Base-by-base conservation (phyloP, 2,329 filamentous ascomycete genomes). In the Diplodia sapinea region DNA sequence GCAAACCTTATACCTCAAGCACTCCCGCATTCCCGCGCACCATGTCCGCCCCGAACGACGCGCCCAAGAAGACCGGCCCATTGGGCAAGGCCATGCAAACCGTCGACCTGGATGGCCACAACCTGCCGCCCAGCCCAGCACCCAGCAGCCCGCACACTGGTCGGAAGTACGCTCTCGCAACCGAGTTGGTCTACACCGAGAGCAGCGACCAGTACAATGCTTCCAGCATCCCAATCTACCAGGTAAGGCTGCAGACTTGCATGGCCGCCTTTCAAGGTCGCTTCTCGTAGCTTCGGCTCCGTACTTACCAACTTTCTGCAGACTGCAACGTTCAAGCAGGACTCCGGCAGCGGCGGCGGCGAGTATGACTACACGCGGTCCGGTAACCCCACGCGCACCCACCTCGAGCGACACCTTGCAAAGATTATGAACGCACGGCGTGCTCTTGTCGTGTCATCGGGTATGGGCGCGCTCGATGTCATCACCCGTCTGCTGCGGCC, bases 341-440 rank as follows among this genome's bases (percentile, higher is more conserved):
- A 87, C 26, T 92, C 91, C 20, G 90, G 91, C 70, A 93, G 92
- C 69, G 93, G 92, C 69, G 91, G 88, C 72, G 84, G 87, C 76
- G 94, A 98, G 80, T 99, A 98, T 81, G 95, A 99, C 83, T 99
- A 99, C 83, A 98, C 95, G 69, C 92, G 96, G 70, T 98, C 94
- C 43, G 95, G 95, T 67, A 99, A 99, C 79, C 95, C 95, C 20
- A 99, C 95, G 68, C 88, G 95, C 71, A 96, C 94, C 40, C 95
- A 99, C 76, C 88, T 99, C 70, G 95, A 99, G 83, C 89, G 94
- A 68, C 95, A 99, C 80, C 85, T 99, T 74, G 95, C 96, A 76
- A 99, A 99, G 87, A 96, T 99, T 78, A 99, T 99, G 96, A 94
- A 92, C 73, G 95, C 95, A 55, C 89, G 89, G 74, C 91, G 96